phyloP scores from a whole-genome alignment of 805 yeast genomes.

The Pichia ethanolica region DNA sequence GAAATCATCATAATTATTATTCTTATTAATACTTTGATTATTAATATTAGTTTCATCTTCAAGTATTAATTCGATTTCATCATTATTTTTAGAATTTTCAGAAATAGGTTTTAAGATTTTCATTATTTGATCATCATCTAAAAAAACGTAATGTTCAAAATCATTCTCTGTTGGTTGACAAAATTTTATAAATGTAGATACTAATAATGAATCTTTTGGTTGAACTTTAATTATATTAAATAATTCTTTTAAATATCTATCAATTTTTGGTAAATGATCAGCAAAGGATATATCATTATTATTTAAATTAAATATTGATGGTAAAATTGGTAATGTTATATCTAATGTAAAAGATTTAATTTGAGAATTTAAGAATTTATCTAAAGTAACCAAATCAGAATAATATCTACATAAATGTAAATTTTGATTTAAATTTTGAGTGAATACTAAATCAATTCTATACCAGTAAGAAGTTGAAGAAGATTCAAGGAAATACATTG shows the following conservation, averaged over 20 bases:
- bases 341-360: constrained; percentile 19
- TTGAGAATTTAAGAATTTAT: constrained; percentile 17
- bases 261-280: constrained; percentile 24
- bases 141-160: constrained; percentile 26
- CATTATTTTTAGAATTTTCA: too few relatives aligned
- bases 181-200: constrained; percentile 1
- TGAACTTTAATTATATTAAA: not conserved
- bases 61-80: not conserved
- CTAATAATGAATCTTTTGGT: not conserved
- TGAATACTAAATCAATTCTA: constrained; percentile 32
- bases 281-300: not conserved
- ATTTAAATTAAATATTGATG: constrained; percentile 38
- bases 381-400: constrained; percentile 44
- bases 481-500: constrained; percentile 12
- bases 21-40: not conserved
- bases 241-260: constrained; percentile 32
- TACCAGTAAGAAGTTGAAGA: constrained; percentile 36
- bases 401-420: constrained; percentile 41
- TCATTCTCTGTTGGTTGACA: constrained; percentile 5
- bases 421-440: constrained; percentile 21
- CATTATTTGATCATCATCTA: constrained; percentile 15
- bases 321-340: constrained; percentile 33
- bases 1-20: not conserved
- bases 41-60: not conserved
- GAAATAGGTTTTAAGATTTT: constrained; percentile 7